These are phyloP conservation scores for Pleurotus pulmonarius DNA, from an alignment of 768 basidiomycete species.

Conservation along the genomic window DNA sequence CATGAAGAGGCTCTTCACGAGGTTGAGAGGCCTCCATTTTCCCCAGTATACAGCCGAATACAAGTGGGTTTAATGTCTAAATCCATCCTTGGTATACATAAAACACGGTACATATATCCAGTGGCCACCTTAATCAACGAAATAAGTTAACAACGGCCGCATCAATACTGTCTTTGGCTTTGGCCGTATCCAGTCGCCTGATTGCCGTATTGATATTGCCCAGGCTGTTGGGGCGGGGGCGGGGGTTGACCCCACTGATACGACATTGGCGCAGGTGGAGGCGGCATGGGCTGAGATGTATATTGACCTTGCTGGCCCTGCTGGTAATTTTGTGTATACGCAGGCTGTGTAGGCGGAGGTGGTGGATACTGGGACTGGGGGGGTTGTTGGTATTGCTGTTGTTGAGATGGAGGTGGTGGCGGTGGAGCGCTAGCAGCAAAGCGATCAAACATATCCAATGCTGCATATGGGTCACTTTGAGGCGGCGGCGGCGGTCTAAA, in stretches of 20 bases:
- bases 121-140: background rate
- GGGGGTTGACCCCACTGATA: conserved; percentile 19
- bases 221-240: conserved; percentile 18
- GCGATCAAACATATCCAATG: conserved; percentile 21
- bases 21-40: no score
- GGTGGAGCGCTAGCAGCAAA: conserved; percentile 8
- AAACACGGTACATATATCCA: no score
- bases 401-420: conserved; percentile 17
- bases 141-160: background rate
- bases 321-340: conserved; percentile 12
- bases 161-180: background rate
- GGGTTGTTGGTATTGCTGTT: conserved; percentile 14
- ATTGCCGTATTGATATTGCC: conserved; percentile 17
- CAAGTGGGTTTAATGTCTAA: no score
- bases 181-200: background rate
- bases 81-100: no score
- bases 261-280: background rate
- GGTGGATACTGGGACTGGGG: background rate
- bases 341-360: conserved; percentile 14
- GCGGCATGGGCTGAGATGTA: conserved; percentile 15
- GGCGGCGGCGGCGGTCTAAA: conserved; percentile 17
- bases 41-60: no score
- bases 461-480: conserved; percentile 31
- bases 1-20: background rate
- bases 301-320: conserved; percentile 20